Conservation (phyloP, 2,329 filamentous ascomycete species). For the Aspergillus vadensis region DNA sequence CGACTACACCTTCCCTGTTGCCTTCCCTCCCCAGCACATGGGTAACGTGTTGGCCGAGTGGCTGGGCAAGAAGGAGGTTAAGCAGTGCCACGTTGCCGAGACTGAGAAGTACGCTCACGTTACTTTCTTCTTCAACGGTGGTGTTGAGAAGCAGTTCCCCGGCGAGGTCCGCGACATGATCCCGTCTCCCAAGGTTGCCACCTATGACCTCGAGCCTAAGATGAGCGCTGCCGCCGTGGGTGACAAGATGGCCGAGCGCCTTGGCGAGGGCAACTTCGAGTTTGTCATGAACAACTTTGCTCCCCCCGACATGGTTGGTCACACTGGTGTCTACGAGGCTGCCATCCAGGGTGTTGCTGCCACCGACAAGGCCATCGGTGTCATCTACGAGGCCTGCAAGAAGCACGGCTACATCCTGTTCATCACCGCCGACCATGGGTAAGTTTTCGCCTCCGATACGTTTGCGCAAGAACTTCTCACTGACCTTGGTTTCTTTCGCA, state of each 20-base stretch:
- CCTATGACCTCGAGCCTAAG: conserved; percentile 91
- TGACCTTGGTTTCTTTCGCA: conserved; percentile 22
- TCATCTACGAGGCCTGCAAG: conserved; percentile 91
- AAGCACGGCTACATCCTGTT: conserved; percentile 90
- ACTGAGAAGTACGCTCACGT: conserved; percentile 99
- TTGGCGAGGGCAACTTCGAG: conserved; percentile 82
- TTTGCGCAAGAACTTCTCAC: conserved; percentile 7
- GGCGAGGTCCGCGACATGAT: conserved; percentile 93
- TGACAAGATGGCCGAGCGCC: conserved; percentile 83
- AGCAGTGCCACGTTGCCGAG: conserved; percentile 96
- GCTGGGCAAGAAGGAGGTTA: conserved; percentile 81
- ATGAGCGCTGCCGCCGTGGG: conserved; percentile 94
- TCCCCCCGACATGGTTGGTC: conserved; percentile 98
- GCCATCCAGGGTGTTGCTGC: conserved; percentile 81
- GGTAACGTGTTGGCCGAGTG: conserved; percentile 98
- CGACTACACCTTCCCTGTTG: conserved; percentile 88
- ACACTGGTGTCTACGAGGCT: conserved; percentile 96
- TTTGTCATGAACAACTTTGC: conserved; percentile 99
- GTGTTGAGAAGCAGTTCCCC: conserved; percentile 93
- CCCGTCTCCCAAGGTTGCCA: conserved; percentile 89
- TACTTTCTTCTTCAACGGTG: conserved; percentile 99
- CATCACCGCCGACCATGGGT: conserved; percentile 93
- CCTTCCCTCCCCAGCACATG: conserved; percentile 94
- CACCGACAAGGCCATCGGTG: conserved; percentile 91
- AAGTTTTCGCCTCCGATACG: conserved; percentile 33